Base-by-base conservation (phyloP, 768 basidiomycete species). In the Termitomyces sp. region DNA sequence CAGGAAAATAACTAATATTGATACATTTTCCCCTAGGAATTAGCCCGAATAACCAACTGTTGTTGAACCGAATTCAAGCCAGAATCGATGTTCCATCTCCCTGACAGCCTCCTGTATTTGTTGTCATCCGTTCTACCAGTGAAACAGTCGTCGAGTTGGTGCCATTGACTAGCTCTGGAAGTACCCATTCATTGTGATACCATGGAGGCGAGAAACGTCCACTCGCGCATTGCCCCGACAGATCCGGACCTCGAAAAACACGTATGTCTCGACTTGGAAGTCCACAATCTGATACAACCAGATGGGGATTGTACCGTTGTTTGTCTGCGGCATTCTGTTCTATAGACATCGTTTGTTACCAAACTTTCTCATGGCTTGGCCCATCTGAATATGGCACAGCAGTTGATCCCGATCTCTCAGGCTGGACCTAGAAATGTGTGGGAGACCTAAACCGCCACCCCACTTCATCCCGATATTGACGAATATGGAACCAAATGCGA, bases 291-390 rank as follows among this genome's bases (percentile, higher is more conserved):
- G 59, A 58, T 46, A 23, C 43, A 64, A 54, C 63, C 43, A 40
- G 53, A 57, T 50, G 56, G 39, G 32, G 59, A 43, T 54, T 39
- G 56, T 33, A 49, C 23, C 45, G 52, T 62, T 57, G 56, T 60
- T 63, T 61, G 56, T 52, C 59, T 63, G 62, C 64, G 62, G 64
- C 62, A 65, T 65, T 56, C 35, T 59, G 40, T 59, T 55, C 62
- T 58, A 59, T 53, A 56, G 60, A 58, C 55, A 58, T 58, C 43
- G 56, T 56, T 60, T 47, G 60, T 63, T 52, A 58, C 53, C 53
- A 61, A 61, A 53, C 56, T 57, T 60, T 60, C 62, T 63, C 55
- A 59, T 61, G 60, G 54, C 56, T 43, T 44, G 54, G 59, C 57
- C 58, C 62, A 47, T 50, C 55, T 55, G 38, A 35, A 60, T 57